These are phyloP conservation scores for Edaphochlamys debaryana DNA, from an alignment of 139 green algal species.

Conservation along the genomic window DNA sequence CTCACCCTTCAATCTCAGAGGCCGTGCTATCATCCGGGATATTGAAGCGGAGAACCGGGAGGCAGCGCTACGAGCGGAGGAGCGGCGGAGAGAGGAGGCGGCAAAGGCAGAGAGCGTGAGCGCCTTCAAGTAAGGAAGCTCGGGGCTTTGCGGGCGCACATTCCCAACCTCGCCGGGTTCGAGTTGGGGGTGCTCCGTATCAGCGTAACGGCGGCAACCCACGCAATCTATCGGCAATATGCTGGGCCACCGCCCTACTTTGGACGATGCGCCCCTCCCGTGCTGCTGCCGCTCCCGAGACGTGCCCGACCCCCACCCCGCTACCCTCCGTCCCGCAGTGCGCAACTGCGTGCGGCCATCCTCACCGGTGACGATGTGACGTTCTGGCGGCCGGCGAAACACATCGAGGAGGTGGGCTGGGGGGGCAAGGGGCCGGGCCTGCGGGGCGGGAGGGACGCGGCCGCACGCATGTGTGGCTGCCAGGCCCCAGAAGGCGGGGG, in stretches of 20 bases:
- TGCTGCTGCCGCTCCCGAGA: not conserved
- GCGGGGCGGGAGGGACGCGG: no score
- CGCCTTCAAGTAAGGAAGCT: not conserved
- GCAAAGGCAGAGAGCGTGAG: not conserved
- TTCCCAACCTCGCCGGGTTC: not conserved
- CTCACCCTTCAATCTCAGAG: slow-evolving; percentile 1
- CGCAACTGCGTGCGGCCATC: slow-evolving; percentile 41
- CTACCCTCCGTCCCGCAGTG: not conserved
- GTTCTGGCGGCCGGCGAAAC: slow-evolving; percentile 27
- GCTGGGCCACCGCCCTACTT: no score
- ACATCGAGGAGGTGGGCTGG: not conserved
- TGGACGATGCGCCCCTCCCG: not conserved
- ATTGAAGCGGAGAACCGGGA: slow-evolving; percentile 26
- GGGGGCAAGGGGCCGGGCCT: no score
- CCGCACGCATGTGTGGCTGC: no score
- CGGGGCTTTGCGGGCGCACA: not conserved
- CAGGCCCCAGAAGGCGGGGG: no score
- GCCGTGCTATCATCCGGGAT: not conserved
- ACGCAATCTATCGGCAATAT: not conserved
- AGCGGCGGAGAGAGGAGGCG: slow-evolving; percentile 8
- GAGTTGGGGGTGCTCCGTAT: not conserved
- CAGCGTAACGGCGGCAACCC: no score
- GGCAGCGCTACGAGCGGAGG: not conserved
- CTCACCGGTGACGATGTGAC: slow-evolving; percentile 30
- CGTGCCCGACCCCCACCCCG: not conserved